Evolutionary conservation across 2,329 filamentous ascomycete genomes (phyloP), one percentile per base, ranked within the genome.

Genomic region (Colletotrichum sp.): DNA sequence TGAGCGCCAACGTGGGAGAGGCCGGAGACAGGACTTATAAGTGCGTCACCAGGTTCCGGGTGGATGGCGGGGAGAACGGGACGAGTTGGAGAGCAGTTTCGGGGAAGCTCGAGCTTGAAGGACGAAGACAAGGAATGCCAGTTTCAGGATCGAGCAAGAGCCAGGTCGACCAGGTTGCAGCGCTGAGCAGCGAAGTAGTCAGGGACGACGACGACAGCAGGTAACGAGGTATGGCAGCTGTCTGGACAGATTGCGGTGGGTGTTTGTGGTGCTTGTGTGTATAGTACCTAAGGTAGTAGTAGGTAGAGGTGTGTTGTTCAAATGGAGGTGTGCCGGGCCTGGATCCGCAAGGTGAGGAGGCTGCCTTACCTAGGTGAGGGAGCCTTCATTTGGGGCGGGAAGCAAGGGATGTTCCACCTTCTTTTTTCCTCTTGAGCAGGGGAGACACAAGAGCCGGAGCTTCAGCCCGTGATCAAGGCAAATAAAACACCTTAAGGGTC

Each of bases 61-160:
- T n/a, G 26, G 55, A 64, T 39, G 69, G 39, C 36, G 52, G 39
- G 63, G 30, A 34, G 62, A 34, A 34, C 69, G 44, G 69, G 39
- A 72, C 57, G 24, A 59, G 57, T 64, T 63, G 48, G 57, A 59
- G 39, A 63, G 69, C 39, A 63, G 69, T 72, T 72, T 73, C 69
- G 69, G 62, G 39, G 63, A 72, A 63, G 72, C 69, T 72, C 36
- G 63, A 73, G 63, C 63, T 59, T 30, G 32, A 26, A 34, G 34
- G 69, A 69, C 69, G 69, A 63, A 32, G 68, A 39, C 69, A 55
- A 72, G 73, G 73, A 63, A 75, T 57, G 57, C 39, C 63, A 39
- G 63, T 75, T 75, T 75, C 73, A 75, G 73, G 44, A 57, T 55
- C 63, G 62, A 63, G 63, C 63, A 68, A 34, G 22, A 32, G 44